A percentile compares a stretch with the other conserved stretches of the same genome.
Conservation (phyloP, 176 grass and related monocot species). For the Aegilops speltoides region DNA sequence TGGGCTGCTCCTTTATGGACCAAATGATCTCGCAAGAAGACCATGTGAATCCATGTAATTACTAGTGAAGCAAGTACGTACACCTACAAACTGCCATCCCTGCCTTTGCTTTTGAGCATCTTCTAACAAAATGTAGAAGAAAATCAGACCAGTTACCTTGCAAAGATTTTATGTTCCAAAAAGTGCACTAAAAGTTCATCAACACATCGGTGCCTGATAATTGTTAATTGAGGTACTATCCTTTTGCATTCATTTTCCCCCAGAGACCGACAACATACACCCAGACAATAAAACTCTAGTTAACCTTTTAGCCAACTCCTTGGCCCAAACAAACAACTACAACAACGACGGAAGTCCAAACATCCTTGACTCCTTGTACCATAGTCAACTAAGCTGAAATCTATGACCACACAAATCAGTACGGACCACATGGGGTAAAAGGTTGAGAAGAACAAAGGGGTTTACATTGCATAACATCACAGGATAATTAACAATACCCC, state of each 20-base stretch:
- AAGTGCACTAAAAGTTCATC: background rate
- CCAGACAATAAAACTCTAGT: constrained; percentile 2
- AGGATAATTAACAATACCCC: no score
- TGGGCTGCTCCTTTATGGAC: background rate
- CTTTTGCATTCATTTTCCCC: background rate
- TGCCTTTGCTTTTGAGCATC: no score
- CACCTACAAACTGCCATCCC: background rate
- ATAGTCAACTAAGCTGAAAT: constrained; percentile 30
- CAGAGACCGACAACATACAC: background rate
- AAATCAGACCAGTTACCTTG: background rate
- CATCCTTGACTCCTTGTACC: constrained; percentile 27
- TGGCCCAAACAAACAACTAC: background rate
- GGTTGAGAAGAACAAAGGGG: constrained; percentile 25
- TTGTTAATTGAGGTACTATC: constrained; percentile 25
- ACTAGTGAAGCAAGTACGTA: background rate
- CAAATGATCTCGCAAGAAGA: background rate
- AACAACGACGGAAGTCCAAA: background rate
- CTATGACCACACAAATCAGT: background rate
- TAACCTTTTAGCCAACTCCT: constrained; percentile 31
- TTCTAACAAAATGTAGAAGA: no score
- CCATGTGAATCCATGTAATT: background rate
- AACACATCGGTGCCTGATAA: background rate
- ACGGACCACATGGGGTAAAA: background rate
- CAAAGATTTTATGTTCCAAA: background rate
- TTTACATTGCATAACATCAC: constrained; percentile 31